A percentile compares a stretch with the other conserved stretches of the same genome.
These are phyloP conservation scores for Chytriomyces confervae DNA, from an alignment of 192 early-diverging fungal species.

Conservation along the genomic window DNA sequence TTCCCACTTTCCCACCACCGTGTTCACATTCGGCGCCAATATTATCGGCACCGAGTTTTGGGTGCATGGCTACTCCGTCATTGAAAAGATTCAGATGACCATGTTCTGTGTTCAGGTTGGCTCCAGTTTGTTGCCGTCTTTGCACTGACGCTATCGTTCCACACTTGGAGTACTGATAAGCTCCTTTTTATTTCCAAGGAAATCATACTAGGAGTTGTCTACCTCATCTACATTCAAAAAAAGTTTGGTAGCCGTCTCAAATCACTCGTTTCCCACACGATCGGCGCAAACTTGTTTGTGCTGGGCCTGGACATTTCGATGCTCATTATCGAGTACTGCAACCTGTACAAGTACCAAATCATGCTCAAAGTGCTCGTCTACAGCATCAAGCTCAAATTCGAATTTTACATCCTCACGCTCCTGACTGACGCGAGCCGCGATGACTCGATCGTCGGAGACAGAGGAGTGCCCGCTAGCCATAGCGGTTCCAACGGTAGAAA, in stretches of 20 bases:
- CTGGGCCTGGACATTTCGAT: constrained; percentile 34
- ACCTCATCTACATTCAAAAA: constrained; percentile 34
- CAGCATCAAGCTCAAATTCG: constrained; percentile 41
- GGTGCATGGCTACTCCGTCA: constrained; percentile 23
- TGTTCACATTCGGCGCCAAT: constrained; percentile 41
- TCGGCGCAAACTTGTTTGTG: constrained; percentile 35
- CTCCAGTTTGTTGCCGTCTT: neutral
- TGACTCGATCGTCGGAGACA: too few relatives aligned
- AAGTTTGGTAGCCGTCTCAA: neutral
- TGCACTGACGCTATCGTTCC: neutral
- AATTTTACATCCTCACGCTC: constrained; percentile 41
- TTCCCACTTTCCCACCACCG: constrained; percentile 39
- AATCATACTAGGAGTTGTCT: constrained; percentile 18
- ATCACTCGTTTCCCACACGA: constrained; percentile 28
- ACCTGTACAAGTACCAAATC: constrained; percentile 46
- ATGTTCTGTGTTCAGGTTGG: constrained; percentile 35
- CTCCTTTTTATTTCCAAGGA: neutral
- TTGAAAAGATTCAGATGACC: constrained; percentile 43
- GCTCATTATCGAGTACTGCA: constrained; percentile 33
- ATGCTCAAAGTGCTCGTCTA: constrained; percentile 41
- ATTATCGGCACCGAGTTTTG: constrained; percentile 19
- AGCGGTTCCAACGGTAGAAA: too few relatives aligned
- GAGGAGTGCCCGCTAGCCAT: too few relatives aligned
- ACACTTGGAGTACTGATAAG: neutral
- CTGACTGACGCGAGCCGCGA: constrained; percentile 21